Conservation (phyloP, 176 grass and related monocot species). For the Lolium multiflorum region DNA sequence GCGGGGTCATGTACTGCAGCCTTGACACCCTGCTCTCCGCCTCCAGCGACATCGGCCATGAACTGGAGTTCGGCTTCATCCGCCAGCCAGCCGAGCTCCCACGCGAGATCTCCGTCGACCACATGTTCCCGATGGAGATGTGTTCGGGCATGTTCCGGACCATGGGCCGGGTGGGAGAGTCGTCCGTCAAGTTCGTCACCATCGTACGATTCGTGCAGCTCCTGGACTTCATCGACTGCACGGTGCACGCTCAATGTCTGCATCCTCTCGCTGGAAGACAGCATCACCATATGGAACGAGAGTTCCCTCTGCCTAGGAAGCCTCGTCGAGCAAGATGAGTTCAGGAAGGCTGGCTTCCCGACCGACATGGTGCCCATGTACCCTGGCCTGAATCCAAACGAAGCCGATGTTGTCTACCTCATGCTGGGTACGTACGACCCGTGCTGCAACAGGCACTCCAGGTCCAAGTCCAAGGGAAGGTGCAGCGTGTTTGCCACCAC, state of each 20-base stretch:
- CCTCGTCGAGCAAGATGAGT: background rate
- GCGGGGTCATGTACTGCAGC: too few relatives aligned
- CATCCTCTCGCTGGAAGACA: too few relatives aligned
- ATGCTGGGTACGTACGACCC: background rate
- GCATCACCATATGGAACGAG: too few relatives aligned
- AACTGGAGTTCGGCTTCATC: too few relatives aligned
- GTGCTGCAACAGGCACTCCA: background rate
- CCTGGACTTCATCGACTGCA: too few relatives aligned
- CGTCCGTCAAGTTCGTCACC: background rate
- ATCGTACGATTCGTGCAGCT: background rate
- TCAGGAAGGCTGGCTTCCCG: background rate
- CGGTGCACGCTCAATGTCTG: too few relatives aligned
- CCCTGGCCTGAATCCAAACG: background rate
- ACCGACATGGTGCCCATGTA: background rate
- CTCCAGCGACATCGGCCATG: too few relatives aligned
- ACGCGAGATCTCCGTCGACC: background rate
- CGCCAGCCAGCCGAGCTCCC: too few relatives aligned
- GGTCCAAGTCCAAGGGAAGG: background rate
- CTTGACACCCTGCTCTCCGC: too few relatives aligned
- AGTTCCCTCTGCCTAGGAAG: background rate
- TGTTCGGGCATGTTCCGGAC: background rate
- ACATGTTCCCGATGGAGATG: background rate
- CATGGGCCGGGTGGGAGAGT: background rate
- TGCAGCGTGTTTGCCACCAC: background rate
- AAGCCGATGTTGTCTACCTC: background rate